Percentiles rank a stretch among this genome's conserved stretches.
Conservation (phyloP, 2,329 filamentous ascomycete species). For the Chlorencoelia australis region DNA sequence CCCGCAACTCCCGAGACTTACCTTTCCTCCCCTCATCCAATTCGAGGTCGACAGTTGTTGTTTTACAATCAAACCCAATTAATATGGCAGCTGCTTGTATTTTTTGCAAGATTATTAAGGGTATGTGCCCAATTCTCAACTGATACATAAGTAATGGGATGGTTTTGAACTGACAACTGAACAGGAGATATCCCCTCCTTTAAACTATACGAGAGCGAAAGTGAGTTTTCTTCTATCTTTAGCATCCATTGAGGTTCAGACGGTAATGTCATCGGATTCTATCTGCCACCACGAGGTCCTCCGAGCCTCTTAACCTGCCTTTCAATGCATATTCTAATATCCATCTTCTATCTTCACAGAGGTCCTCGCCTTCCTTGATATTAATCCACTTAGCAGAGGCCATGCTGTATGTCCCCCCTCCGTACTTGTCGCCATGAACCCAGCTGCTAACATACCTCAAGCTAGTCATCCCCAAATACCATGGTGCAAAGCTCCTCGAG, state of each 20-base stretch:
- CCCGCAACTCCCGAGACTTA: background rate
- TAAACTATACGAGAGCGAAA: conserved; percentile 93
- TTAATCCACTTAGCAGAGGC: conserved; percentile 77
- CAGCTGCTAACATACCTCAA: conserved; percentile 1
- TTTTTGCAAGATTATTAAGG: conserved; percentile 98
- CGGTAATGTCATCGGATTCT: too few relatives aligned
- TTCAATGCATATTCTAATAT: too few relatives aligned
- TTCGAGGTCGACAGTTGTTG: background rate
- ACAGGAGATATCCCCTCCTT: conserved; percentile 89
- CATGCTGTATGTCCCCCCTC: conserved; percentile 59
- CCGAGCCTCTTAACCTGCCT: too few relatives aligned
- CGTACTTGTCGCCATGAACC: background rate
- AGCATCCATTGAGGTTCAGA: too few relatives aligned
- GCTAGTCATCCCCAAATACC: conserved; percentile 94
- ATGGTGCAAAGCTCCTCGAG: conserved; percentile 84
- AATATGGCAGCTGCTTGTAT: conserved; percentile 62
- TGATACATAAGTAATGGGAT: too few relatives aligned
- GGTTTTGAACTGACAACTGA: too few relatives aligned
- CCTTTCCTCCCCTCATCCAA: background rate
- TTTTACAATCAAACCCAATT: background rate
- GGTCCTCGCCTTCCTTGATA: conserved; percentile 91
- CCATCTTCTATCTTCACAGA: too few relatives aligned
- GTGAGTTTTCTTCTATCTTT: too few relatives aligned
- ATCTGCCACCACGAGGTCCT: too few relatives aligned
- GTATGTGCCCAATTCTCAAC: conserved; percentile 32